Percentiles rank a stretch among this genome's conserved stretches.
Conservation (phyloP, 164 flowering plant genomes). For the Magnolia officinalis region DNA sequence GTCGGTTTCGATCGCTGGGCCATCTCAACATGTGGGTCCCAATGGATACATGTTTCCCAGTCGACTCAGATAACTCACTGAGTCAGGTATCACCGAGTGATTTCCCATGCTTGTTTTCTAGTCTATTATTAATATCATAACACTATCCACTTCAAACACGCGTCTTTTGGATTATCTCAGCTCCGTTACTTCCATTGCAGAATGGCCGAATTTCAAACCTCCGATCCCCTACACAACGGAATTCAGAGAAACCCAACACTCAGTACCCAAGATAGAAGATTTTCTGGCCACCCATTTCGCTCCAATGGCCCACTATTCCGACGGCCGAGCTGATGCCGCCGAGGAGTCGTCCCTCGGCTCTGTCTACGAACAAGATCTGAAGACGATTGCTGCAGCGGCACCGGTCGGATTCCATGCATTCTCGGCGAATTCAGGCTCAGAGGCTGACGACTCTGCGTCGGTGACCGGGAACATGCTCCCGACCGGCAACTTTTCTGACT, state of each 20-base stretch:
- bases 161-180: not conserved
- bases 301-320: constrained; percentile 35
- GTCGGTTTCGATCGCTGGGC: no score
- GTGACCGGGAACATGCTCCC: constrained; percentile 28
- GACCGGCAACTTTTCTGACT: constrained; percentile 24
- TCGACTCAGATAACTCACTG: no score
- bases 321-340: constrained; percentile 59
- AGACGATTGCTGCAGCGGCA: constrained; percentile 22
- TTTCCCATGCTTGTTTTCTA: not conserved
- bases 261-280: constrained; percentile 66
- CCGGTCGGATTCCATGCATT: constrained; percentile 45
- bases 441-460: constrained; percentile 69
- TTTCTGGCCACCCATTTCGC: constrained; percentile 52
- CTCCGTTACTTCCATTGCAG: constrained; percentile 12
- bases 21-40: no score
- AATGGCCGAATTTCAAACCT: constrained; percentile 12
- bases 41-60: no score
- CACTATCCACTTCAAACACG: not conserved
- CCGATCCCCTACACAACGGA: constrained; percentile 9
- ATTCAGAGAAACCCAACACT: constrained; percentile 24
- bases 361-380: constrained; percentile 61
- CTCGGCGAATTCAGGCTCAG: constrained; percentile 71
- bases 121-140: no score
- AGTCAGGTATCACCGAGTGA: not conserved
- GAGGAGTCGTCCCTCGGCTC: constrained; percentile 70